These are phyloP conservation scores for Suillus hirtellus DNA, from an alignment of 768 basidiomycete genomes.

Conservation along the genomic window DNA sequence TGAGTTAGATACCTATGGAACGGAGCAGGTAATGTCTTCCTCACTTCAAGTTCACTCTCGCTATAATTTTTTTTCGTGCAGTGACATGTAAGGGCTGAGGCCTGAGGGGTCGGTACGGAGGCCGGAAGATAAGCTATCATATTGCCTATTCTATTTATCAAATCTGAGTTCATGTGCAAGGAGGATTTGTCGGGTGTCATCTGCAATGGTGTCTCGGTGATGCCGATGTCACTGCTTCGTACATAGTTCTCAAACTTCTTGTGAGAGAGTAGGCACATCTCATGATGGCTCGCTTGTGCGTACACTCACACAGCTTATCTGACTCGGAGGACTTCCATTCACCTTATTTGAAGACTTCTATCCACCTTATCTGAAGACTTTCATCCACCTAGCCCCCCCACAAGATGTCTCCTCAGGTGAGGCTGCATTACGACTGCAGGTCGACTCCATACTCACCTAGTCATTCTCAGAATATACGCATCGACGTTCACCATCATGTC, in stretches of 20 bases:
- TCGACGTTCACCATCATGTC: conserved; percentile 82
- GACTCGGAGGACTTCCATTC: background rate
- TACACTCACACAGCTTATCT: background rate
- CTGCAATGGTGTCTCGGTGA: too few species aligned
- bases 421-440: background rate
- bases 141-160: too few species aligned
- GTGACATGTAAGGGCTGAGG: too few species aligned
- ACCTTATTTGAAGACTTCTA: background rate
- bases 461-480: conserved; percentile 15
- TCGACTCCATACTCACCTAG: background rate
- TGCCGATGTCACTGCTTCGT: too few species aligned
- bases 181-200: too few species aligned
- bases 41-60: too few species aligned
- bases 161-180: too few species aligned
- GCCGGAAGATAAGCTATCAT: too few species aligned
- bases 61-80: too few species aligned
- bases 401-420: conserved; percentile 4
- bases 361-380: background rate
- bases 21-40: too few species aligned
- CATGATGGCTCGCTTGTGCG: background rate
- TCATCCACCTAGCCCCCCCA: background rate
- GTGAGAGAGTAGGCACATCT: background rate
- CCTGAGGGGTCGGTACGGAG: too few species aligned
- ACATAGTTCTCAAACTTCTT: background rate
- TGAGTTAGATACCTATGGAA: too few species aligned